These are phyloP conservation scores for Glarea lozoyensis DNA, from an alignment of 495 filamentous ascomycete genomes.

Conservation along the genomic window DNA sequence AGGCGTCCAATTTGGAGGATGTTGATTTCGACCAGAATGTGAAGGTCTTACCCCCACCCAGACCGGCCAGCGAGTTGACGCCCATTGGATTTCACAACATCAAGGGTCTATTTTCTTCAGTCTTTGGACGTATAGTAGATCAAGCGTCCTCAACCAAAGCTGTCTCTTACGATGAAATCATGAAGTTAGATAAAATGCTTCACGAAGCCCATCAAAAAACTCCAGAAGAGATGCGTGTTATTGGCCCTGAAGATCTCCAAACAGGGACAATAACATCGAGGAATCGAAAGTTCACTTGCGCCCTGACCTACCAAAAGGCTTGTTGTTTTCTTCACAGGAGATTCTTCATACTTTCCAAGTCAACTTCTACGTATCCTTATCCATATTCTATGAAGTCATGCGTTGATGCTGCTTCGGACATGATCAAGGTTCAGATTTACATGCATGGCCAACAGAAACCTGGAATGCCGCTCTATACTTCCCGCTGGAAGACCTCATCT, in stretches of 20 bases:
- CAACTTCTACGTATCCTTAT: conserved; percentile 47
- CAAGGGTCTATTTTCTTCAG: conserved; percentile 29
- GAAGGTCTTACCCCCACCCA: conserved; percentile 30
- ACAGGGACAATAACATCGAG: conserved; percentile 51
- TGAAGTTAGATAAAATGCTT: conserved; percentile 49
- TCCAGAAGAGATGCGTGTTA: conserved; percentile 43
- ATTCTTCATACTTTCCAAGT: conserved; percentile 50
- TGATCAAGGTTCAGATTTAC: conserved; percentile 38
- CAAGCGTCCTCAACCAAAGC: conserved; percentile 27
- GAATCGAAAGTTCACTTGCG: conserved; percentile 58
- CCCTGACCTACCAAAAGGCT: conserved; percentile 61
- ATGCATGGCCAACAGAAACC: conserved; percentile 29
- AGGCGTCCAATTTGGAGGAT: conserved; percentile 39
- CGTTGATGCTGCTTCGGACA: conserved; percentile 55
- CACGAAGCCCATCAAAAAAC: not conserved
- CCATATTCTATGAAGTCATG: conserved; percentile 57
- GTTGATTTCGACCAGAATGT: conserved; percentile 37
- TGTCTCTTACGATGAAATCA: conserved; percentile 56
- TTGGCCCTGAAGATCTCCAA: conserved; percentile 51
- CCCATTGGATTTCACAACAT: conserved; percentile 35
- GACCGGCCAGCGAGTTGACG: conserved; percentile 34
- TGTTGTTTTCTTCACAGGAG: conserved; percentile 65
- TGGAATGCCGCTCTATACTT: conserved; percentile 24
- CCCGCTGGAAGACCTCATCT: conserved; percentile 33
- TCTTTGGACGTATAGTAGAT: conserved; percentile 30